phyloP scores from a whole-genome alignment of 73 alveolate species.

The Uronychia binucleata region DNA sequence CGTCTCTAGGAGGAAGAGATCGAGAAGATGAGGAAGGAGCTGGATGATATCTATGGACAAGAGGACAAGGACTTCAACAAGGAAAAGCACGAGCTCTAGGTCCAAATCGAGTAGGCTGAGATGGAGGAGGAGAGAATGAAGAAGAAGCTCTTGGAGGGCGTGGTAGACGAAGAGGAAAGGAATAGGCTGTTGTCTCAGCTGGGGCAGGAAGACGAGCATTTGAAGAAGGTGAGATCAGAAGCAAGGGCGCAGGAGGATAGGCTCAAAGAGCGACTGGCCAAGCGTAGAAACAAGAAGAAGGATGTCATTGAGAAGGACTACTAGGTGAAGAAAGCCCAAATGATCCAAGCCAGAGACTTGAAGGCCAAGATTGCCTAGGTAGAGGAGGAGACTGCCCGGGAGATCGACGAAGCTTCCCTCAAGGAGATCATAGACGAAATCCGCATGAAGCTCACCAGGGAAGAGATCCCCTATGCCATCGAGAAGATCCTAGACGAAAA shows the following conservation, averaged over 20 bases:
- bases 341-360: constrained; percentile 17
- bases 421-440: constrained; percentile 23
- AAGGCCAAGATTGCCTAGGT: constrained; percentile 8
- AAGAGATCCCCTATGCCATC: constrained; percentile 67
- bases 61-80: constrained; percentile 3
- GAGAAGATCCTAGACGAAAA: constrained; percentile 60
- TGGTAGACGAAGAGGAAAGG: constrained; percentile 15
- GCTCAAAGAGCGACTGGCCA: constrained; percentile 28
- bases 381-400: constrained; percentile 9
- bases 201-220: constrained; percentile 17
- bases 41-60: constrained; percentile 5
- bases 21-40: constrained; percentile 21
- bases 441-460: constrained; percentile 21
- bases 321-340: constrained; percentile 18
- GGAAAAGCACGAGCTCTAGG: constrained; percentile 10
- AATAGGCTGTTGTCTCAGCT: constrained; percentile 6
- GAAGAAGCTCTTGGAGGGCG: constrained; percentile 2
- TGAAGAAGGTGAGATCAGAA: constrained; percentile 1
- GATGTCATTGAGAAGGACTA: constrained; percentile 24
- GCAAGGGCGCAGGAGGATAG: constrained; percentile 19
- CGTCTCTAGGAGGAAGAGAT: neutral
- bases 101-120: constrained; percentile 6
- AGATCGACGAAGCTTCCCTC: constrained; percentile 10
- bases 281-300: constrained; percentile 28
- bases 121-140: constrained; percentile 1